These are phyloP conservation scores for Gossypium schwendimanii DNA, from an alignment of 441 rosid species.

Conservation along the genomic window DNA sequence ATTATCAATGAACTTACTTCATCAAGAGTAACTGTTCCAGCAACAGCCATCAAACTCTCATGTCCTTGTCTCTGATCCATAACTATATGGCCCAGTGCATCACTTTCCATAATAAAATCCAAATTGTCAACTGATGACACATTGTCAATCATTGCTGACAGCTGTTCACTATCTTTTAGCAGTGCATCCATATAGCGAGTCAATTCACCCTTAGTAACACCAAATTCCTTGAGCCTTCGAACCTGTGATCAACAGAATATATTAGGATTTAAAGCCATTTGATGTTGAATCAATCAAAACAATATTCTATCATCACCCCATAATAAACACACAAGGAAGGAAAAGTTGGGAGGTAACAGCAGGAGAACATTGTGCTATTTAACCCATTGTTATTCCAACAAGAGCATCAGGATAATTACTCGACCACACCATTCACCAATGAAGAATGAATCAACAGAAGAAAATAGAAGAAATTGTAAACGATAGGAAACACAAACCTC, in stretches of 20 bases:
- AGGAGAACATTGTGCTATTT: not conserved
- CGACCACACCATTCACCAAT: conserved; percentile 3
- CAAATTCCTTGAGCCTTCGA: conserved; percentile 96
- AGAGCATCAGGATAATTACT: not conserved
- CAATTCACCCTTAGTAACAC: conserved; percentile 95
- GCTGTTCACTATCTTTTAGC: conserved; percentile 96
- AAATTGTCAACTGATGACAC: conserved; percentile 98
- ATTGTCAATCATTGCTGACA: conserved; percentile 95
- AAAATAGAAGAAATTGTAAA: conserved; percentile 7
- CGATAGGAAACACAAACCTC: conserved; percentile 56
- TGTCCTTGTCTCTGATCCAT: conserved; percentile 99
- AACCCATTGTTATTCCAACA: not conserved
- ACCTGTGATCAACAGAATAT: conserved; percentile 46
- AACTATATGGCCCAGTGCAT: conserved; percentile 86
- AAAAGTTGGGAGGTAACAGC: not conserved
- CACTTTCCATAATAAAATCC: conserved; percentile 98
- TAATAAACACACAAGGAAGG: conserved; percentile 3
- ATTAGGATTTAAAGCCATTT: conserved; percentile 17
- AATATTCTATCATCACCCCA: conserved; percentile 3
- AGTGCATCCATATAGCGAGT: conserved; percentile 97
- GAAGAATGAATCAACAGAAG: conserved; percentile 4
- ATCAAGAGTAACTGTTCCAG: conserved; percentile 87
- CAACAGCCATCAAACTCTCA: conserved; percentile 79
- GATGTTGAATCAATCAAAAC: not conserved
- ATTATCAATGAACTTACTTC: conserved; percentile 45